Base-by-base conservation (phyloP, 164 flowering plant genomes). In the Liriodendron chinense region DNA sequence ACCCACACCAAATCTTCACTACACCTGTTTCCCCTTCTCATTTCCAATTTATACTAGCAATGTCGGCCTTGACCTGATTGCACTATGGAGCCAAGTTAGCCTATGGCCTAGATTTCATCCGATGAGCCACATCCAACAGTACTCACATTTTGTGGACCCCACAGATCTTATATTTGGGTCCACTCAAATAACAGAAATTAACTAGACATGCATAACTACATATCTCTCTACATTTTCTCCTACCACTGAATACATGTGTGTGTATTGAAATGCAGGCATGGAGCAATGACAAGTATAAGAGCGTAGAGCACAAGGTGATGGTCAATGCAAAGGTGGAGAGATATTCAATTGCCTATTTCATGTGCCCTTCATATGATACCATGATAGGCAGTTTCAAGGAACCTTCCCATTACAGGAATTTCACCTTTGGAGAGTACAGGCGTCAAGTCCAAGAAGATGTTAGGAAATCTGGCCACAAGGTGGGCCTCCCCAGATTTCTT, bases 301-400 rank as follows among this genome's bases (percentile, higher is more conserved):
- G 97, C 63, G 95, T 89, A 50, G 90, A 89, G 82, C 97, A 92
- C 83, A 89, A 75, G 80, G 97, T 92, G 82, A 81, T 89, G 84
- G 82, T 86, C 4, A 91, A 91, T 76, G 67, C 21, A 22, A 79
- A 76, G 69, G 79, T 61, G 82, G 97, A 90, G 67, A 87, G 97
- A 80, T 89, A 87, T 81, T 91, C 95, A 43, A 77, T 88, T 18
- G 97, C 97, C 23, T 92, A 87, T 72, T 92, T 92, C 76, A 82
- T 90, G 8, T 91, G 95, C 90, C 97, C 97, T 70, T 83, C 94
- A 9, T 76, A 87, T 79, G 92, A 90, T 18, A 77, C 95, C 34
- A 9, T 80, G 47, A 88, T 92, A 8, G 85, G 83, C 49, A 84
- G 91, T 67, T 84, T 82, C 83, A 81, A 80, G 66, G 84, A 90